These are phyloP conservation scores for Elsinoe batatas DNA, from an alignment of 2,329 filamentous ascomycete genomes.

Conservation along the genomic window DNA sequence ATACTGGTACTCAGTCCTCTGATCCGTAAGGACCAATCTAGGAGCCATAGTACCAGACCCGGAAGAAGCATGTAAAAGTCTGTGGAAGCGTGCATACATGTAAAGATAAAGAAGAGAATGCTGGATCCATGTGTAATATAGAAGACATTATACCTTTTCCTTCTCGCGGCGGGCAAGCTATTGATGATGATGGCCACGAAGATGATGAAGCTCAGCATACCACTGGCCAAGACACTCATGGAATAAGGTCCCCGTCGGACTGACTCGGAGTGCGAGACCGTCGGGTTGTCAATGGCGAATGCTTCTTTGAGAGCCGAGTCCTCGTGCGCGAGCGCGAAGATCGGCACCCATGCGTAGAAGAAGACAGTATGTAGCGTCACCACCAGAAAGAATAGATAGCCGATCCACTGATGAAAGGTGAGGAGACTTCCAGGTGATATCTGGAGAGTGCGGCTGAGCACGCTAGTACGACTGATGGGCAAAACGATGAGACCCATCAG, in stretches of 20 bases:
- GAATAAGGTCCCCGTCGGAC: not conserved
- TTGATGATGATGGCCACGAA: not conserved
- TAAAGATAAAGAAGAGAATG: not conserved
- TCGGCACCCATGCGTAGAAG: not conserved
- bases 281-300: not conserved
- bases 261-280: not conserved
- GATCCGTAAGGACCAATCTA: not conserved
- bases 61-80: not conserved
- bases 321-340: not conserved
- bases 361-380: not conserved
- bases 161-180: not conserved
- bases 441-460: not conserved
- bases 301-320: not conserved
- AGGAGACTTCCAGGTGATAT: not conserved
- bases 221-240: not conserved
- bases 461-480: not conserved
- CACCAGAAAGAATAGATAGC: not conserved
- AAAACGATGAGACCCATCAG: not conserved
- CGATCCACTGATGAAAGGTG: not conserved
- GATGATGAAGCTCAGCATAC: not conserved
- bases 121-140: not conserved
- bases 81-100: not conserved
- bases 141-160: not conserved
- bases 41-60: not conserved
- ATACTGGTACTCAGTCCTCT: not conserved